A percentile compares a stretch with the other conserved stretches of the same genome.
These are phyloP conservation scores for Yueomyces sinensis DNA, from an alignment of 805 yeast genomes.

Conservation along the genomic window DNA sequence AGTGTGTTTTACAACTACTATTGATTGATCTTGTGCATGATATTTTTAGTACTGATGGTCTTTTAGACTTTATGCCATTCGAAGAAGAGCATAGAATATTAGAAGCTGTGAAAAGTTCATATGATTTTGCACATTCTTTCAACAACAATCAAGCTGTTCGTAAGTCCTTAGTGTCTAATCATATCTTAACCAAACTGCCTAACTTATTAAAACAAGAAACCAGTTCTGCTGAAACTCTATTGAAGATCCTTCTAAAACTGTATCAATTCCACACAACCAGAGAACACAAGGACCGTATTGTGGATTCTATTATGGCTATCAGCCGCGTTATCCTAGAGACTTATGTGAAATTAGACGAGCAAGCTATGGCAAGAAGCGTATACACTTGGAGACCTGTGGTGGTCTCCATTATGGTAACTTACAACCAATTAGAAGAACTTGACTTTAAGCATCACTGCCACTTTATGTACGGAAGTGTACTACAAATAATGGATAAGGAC, in stretches of 20 bases:
- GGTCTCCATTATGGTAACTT: conserved; percentile 73
- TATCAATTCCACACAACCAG: conserved; percentile 30
- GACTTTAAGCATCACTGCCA: conserved; percentile 54
- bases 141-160: conserved; percentile 81
- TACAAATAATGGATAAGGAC: conserved; percentile 47
- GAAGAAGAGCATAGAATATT: conserved; percentile 47
- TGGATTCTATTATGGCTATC: conserved; percentile 40
- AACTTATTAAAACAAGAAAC: conserved; percentile 87
- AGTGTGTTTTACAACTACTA: conserved; percentile 79
- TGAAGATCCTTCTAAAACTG: conserved; percentile 66
- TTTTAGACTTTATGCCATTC: conserved; percentile 59
- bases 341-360: conserved; percentile 59
- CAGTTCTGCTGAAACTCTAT: conserved; percentile 74
- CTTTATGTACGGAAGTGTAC: conserved; percentile 42
- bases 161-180: conserved; percentile 77
- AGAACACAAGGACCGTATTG: conserved; percentile 26
- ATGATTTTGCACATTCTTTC: conserved; percentile 72
- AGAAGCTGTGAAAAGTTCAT: conserved; percentile 49
- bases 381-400: conserved; percentile 90
- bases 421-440: conserved; percentile 56
- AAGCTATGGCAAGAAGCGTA: conserved; percentile 63
- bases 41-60: conserved; percentile 53
- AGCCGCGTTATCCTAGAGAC: conserved; percentile 60
- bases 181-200: conserved; percentile 84
- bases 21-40: conserved; percentile 81